A percentile compares a stretch with the other conserved stretches of the same genome.
Conservation (phyloP, 2,329 filamentous ascomycete species). For the Nemania sp. region DNA sequence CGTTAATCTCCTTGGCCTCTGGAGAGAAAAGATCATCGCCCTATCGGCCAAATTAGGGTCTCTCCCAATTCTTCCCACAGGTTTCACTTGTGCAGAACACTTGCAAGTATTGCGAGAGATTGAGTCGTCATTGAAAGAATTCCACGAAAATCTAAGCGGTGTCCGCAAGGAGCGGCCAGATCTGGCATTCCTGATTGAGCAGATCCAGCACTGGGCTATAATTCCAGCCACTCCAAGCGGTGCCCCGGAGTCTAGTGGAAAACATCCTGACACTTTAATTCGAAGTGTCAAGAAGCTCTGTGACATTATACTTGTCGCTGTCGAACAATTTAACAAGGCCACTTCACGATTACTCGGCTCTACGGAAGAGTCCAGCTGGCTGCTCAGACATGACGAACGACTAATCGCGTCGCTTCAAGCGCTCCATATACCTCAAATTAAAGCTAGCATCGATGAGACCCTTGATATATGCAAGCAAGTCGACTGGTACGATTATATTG, state of each 20-base stretch:
- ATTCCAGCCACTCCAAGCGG: conserved; percentile 36
- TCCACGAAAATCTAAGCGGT: conserved; percentile 48
- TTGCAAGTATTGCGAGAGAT: conserved; percentile 42
- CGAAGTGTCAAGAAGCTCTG: conserved; percentile 64
- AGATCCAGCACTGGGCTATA: conserved; percentile 68
- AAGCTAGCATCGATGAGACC: conserved; percentile 41
- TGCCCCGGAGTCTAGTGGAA: conserved; percentile 6
- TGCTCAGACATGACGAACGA: conserved; percentile 58
- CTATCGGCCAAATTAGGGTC: conserved; percentile 47
- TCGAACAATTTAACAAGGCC: conserved; percentile 70
- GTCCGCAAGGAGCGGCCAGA: conserved; percentile 56
- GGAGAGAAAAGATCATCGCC: conserved; percentile 52
- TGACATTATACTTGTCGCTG: conserved; percentile 75
- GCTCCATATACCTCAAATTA: conserved; percentile 62
- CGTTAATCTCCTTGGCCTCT: conserved; percentile 51
- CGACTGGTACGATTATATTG: conserved; percentile 45
- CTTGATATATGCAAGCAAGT: conserved; percentile 38
- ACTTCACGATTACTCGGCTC: conserved; percentile 59
- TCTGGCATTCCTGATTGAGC: conserved; percentile 65
- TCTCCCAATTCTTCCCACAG: conserved; percentile 54
- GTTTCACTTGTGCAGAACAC: conserved; percentile 49
- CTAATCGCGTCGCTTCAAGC: conserved; percentile 58
- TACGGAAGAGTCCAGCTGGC: conserved; percentile 65
- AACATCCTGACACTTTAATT: conserved; percentile 53
- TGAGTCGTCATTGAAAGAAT: conserved; percentile 41